Percentiles rank a stretch among this genome's conserved stretches.
Conservation (phyloP, 208 protist species). For the Lotmaria passim region DNA sequence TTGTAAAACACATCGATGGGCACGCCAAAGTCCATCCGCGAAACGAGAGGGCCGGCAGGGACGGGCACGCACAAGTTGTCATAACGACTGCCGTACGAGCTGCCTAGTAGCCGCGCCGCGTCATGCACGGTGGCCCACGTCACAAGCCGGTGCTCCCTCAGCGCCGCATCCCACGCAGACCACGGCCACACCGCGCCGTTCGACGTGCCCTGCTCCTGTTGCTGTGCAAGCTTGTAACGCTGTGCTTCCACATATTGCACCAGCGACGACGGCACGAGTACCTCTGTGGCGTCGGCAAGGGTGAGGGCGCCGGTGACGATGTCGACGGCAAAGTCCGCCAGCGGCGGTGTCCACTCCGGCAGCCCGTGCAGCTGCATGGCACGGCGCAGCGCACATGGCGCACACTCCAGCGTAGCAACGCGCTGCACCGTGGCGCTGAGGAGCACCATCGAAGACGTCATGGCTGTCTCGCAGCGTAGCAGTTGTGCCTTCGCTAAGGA, state of each 20-base stretch:
- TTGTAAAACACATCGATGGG: constrained; percentile 53
- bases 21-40: constrained; percentile 60
- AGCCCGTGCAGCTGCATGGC: constrained; percentile 11
- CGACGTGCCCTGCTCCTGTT: not conserved
- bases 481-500: too few species aligned
- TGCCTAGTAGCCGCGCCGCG: constrained; percentile 4
- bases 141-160: constrained; percentile 25
- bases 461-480: not conserved
- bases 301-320: constrained; percentile 48
- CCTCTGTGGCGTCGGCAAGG: constrained; percentile 52
- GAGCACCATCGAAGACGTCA: constrained; percentile 26
- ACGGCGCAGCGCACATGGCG: constrained; percentile 42
- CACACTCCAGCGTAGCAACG: constrained; percentile 54
- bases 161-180: constrained; percentile 35
- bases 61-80: constrained; percentile 68
- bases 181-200: constrained; percentile 16
- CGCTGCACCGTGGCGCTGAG: constrained; percentile 31
- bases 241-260: constrained; percentile 42
- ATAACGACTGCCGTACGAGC: constrained; percentile 12
- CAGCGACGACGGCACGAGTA: constrained; percentile 65
- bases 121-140: constrained; percentile 22
- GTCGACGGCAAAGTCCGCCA: constrained; percentile 49
- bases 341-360: constrained; percentile 8
- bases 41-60: constrained; percentile 66
- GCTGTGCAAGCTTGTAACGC: too few species aligned